Evolutionary conservation across 345 rosid species (phyloP).

Genomic region (Populus alba): DNA sequence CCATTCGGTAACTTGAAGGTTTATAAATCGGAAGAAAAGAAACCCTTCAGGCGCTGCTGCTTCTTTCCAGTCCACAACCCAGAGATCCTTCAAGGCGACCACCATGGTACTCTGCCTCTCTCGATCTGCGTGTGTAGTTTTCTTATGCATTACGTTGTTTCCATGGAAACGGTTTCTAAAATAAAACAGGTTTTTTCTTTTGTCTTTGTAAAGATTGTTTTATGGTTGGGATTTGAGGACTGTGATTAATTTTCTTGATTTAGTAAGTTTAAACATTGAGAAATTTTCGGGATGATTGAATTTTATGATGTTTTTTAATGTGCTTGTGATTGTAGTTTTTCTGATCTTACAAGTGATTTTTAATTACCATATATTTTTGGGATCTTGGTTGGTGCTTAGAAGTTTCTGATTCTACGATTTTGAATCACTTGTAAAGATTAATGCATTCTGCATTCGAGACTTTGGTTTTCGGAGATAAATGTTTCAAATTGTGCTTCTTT

Average conservation of each 20-base stretch:
- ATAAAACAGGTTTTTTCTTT: too few species aligned
- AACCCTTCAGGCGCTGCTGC: not conserved
- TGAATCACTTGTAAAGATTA: not conserved
- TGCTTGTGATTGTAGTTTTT: not conserved
- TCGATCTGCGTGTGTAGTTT: not conserved
- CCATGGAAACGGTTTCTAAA: not conserved
- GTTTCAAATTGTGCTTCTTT: not conserved
- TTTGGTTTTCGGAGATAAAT: not conserved
- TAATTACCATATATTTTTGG: too few species aligned
- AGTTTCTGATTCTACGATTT: not conserved
- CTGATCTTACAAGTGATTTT: not conserved
- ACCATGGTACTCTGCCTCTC: slow-evolving; percentile 1
- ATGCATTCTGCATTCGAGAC: not conserved
- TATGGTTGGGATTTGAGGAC: not conserved
- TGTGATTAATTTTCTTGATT: too few species aligned
- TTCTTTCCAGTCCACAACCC: not conserved
- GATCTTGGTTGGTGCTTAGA: not conserved
- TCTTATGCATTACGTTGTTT: not conserved
- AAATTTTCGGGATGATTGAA: not conserved
- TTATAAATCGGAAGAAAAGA: not conserved
- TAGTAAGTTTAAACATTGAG: not conserved
- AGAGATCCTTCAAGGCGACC: not conserved
- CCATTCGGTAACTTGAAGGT: not conserved
- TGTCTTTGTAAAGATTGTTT: not conserved
- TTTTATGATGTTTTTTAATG: not conserved